phyloP scores from a whole-genome alignment of 2,329 filamentous ascomycete species.

The Aspergillus sp. region DNA sequence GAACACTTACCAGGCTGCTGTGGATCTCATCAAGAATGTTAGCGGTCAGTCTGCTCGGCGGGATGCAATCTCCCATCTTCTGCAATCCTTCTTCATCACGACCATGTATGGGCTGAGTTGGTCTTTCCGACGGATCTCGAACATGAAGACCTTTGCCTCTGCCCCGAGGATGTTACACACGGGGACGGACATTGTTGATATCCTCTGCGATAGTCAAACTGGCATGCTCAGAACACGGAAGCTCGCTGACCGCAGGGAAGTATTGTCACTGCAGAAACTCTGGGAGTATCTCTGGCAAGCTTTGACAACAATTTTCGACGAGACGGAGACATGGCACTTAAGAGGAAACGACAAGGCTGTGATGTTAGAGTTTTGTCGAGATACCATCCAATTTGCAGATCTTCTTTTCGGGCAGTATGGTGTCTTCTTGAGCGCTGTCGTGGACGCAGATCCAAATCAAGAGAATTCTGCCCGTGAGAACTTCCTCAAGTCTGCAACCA shows the following conservation, averaged over 20 bases:
- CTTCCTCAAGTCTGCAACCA: constrained; percentile 66
- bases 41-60: constrained; percentile 67
- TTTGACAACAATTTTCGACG: constrained; percentile 76
- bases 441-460: constrained; percentile 45
- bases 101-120: constrained; percentile 59
- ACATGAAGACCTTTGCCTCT: constrained; percentile 61
- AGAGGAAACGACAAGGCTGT: constrained; percentile 67
- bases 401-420: constrained; percentile 81
- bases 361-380: constrained; percentile 92
- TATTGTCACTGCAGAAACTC: constrained; percentile 69
- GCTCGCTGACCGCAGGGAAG: constrained; percentile 61
- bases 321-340: constrained; percentile 81
- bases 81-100: constrained; percentile 59
- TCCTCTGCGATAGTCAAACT: constrained; percentile 64
- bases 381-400: constrained; percentile 92
- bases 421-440: constrained; percentile 73
- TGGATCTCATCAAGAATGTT: constrained; percentile 80
- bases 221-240: constrained; percentile 62
- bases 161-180: constrained; percentile 63
- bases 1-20: constrained; percentile 74
- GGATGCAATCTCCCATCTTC: constrained; percentile 63
- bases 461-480: constrained; percentile 49
- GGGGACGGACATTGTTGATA: constrained; percentile 62
- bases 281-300: constrained; percentile 85
- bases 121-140: constrained; percentile 58